Percentiles rank a stretch among this genome's conserved stretches.
phyloP scores from a whole-genome alignment of 129 eudicot genomes.

The Flaveria linearis region DNA sequence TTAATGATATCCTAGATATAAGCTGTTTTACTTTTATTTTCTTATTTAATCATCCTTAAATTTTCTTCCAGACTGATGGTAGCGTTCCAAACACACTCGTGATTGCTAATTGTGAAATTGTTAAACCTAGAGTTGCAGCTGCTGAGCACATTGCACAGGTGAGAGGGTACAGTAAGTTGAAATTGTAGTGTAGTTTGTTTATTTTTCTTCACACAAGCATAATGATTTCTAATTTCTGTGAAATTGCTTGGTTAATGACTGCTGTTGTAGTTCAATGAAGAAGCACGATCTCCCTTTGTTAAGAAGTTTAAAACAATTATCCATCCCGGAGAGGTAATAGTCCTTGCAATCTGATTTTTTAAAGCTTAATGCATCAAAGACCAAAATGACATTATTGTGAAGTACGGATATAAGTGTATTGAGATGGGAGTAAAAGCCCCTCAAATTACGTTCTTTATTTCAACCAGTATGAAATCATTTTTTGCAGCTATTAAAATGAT shows the following conservation, averaged over 20 bases:
- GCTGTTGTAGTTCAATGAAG: conserved; percentile 77
- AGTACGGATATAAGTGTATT: not conserved
- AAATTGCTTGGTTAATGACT: not conserved
- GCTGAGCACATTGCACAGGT: conserved; percentile 98
- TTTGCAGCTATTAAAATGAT: not conserved
- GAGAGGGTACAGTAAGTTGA: conserved; percentile 5
- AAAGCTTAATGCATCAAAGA: not conserved
- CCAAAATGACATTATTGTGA: conserved; percentile 2
- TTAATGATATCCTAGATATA: not conserved
- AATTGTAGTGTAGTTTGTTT: not conserved
- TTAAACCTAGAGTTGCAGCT: conserved; percentile 93
- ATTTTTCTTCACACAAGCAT: not conserved
- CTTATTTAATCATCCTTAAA: not conserved
- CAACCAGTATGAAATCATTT: not conserved
- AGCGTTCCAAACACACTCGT: conserved; percentile 94
- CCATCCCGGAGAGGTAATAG: conserved; percentile 95
- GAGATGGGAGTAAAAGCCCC: not conserved
- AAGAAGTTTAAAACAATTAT: conserved; percentile 89
- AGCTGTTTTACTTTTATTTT: not conserved
- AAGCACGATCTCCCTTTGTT: conserved; percentile 91
- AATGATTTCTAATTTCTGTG: not conserved
- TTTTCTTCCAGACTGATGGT: conserved; percentile 75
- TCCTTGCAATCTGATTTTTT: not conserved
- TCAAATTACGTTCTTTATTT: not conserved
- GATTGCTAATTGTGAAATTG: conserved; percentile 91